These are phyloP conservation scores for Phaeotremella fagi DNA, from an alignment of 768 basidiomycete genomes.

Conservation along the genomic window DNA sequence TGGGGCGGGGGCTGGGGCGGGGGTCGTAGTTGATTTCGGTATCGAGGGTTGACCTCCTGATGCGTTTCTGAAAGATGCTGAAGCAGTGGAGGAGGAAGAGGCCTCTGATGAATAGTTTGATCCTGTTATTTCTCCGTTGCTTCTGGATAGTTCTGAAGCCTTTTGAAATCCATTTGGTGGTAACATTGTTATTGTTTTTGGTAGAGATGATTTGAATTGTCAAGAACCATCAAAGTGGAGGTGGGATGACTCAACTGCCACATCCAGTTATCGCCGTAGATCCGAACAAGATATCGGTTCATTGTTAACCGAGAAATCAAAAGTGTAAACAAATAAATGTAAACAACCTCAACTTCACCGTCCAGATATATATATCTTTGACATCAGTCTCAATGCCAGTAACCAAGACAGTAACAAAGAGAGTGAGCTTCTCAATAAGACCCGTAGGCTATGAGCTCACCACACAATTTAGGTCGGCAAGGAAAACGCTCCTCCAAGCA, in stretches of 20 bases:
- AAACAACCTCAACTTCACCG: not conserved
- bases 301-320: not conserved
- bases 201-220: not conserved
- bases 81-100: not conserved
- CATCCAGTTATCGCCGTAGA: too few species aligned
- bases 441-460: too few species aligned
- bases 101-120: not conserved
- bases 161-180: not conserved
- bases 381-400: not conserved
- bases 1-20: not conserved
- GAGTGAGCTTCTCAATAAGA: not conserved
- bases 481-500: slow-evolving; percentile 29
- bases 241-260: too few species aligned
- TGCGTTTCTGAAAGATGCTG: slow-evolving; percentile 12
- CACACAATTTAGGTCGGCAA: slow-evolving; percentile 19
- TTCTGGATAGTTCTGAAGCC: not conserved
- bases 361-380: too few species aligned
- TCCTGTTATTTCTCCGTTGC: not conserved
- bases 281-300: too few species aligned
- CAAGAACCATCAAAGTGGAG: not conserved
- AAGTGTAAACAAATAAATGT: not conserved
- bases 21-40: slow-evolving; percentile 4
- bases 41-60: slow-evolving; percentile 17
- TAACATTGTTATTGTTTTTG: not conserved
- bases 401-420: not conserved